phyloP scores from a whole-genome alignment of 1,284 basidiomycete genomes.

The Boletellus deceptivus region DNA sequence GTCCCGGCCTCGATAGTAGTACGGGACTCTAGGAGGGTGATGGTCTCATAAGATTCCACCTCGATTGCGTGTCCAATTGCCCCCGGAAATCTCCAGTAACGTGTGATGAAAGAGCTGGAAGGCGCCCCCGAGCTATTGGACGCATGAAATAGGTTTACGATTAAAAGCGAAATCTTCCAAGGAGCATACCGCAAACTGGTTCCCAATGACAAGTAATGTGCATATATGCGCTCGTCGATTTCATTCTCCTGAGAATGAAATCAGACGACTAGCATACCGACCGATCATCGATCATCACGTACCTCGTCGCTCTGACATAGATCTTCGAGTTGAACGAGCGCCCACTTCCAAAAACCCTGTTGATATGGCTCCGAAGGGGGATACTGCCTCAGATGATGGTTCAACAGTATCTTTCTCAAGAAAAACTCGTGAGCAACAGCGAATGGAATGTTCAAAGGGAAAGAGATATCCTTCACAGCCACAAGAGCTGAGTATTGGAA shows the following conservation, averaged over 20 bases:
- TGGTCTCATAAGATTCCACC: conserved; percentile 34
- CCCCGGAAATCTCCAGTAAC: conserved; percentile 49
- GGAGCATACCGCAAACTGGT: conserved; percentile 23
- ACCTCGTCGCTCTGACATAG: conserved; percentile 41
- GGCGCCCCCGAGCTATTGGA: conserved; percentile 33
- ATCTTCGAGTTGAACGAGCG: conserved; percentile 52
- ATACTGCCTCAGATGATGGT: conserved; percentile 51
- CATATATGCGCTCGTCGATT: conserved; percentile 63
- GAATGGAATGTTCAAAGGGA: conserved; percentile 38
- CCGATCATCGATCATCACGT: conserved; percentile 11
- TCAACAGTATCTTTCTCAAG: conserved; percentile 48
- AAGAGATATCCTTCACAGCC: conserved; percentile 40
- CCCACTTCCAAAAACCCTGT: conserved; percentile 69
- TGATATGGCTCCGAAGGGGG: conserved; percentile 65
- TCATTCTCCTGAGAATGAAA: conserved; percentile 47
- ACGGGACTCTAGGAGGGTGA: conserved; percentile 68
- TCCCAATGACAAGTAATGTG: conserved; percentile 51
- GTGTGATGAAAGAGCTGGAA: conserved; percentile 59
- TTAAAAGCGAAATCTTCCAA: conserved; percentile 24
- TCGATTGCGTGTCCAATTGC: not conserved
- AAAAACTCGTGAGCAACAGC: conserved; percentile 51
- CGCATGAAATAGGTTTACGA: not conserved
- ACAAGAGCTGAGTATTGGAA: conserved; percentile 54
- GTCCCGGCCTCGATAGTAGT: conserved; percentile 71
- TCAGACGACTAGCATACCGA: conserved; percentile 2